Conservation (phyloP, 1,284 basidiomycete species). For the Schizopora paradoxa region DNA sequence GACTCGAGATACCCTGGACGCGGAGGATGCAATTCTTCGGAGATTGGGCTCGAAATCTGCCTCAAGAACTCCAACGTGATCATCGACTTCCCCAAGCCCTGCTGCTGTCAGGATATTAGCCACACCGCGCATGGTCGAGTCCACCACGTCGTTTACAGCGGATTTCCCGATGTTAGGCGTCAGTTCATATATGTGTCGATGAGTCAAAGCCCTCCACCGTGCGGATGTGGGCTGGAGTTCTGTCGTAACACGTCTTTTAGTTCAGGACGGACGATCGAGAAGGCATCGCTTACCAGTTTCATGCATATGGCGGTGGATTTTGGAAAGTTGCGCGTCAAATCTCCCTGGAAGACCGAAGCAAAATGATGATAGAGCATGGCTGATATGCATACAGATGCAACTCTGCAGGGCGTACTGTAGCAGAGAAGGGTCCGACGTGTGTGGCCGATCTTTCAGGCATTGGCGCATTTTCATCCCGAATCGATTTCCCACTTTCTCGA, state of each 20-base stretch:
- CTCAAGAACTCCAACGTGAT: constrained; percentile 42
- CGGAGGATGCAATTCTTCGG: constrained; percentile 54
- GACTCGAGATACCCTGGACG: constrained; percentile 52
- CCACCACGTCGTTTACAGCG: constrained; percentile 58
- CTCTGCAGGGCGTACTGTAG: constrained; percentile 68
- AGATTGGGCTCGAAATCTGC: constrained; percentile 53
- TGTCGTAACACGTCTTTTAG: constrained; percentile 21
- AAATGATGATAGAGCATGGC: constrained; percentile 60
- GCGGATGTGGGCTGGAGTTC: constrained; percentile 73
- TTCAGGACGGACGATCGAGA: constrained; percentile 13
- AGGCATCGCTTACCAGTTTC: constrained; percentile 42
- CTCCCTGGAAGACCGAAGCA: constrained; percentile 68
- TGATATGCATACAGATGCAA: constrained; percentile 57
- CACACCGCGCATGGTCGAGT: constrained; percentile 66
- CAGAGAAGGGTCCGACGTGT: constrained; percentile 66
- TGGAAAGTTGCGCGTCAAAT: constrained; percentile 57
- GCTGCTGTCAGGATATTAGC: constrained; percentile 50
- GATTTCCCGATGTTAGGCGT: constrained; percentile 63
- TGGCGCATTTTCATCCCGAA: constrained; percentile 54
- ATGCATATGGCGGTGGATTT: constrained; percentile 62
- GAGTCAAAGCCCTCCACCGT: constrained; percentile 67
- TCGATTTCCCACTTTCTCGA: constrained; percentile 52
- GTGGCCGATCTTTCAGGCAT: constrained; percentile 55
- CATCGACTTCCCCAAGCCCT: constrained; percentile 34
- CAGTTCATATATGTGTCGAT: constrained; percentile 57